Percentiles rank a stretch among this genome's conserved stretches.
phyloP scores from a whole-genome alignment of 257 asterid species.

The Linaria vulgaris region DNA sequence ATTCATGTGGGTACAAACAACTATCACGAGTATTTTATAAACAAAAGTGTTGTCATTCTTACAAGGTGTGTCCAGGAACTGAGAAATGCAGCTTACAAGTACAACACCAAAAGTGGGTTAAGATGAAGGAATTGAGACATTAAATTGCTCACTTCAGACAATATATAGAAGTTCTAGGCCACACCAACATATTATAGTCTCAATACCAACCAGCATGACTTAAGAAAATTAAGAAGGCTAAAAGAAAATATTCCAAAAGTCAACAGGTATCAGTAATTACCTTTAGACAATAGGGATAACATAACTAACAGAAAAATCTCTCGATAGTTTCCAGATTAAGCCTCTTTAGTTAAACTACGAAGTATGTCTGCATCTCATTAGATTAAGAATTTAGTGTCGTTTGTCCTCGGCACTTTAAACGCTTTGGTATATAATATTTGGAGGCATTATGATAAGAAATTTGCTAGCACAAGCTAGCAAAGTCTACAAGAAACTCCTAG shows the following conservation, averaged over 20 bases:
- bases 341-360: neutral
- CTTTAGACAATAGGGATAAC: neutral
- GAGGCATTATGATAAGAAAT: neutral
- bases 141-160: no score
- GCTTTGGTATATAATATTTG: neutral
- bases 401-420: no score
- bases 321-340: neutral
- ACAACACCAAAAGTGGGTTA: neutral
- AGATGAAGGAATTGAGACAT: no score
- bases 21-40: neutral
- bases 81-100: neutral
- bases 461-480: neutral
- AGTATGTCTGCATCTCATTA: neutral
- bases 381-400: neutral
- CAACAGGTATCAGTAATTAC: neutral
- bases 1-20: neutral
- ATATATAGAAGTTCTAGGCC: no score
- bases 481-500: slow-evolving; percentile 12
- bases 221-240: neutral
- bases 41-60: no score
- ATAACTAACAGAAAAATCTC: neutral
- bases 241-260: neutral
- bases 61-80: no score
- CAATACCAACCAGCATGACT: neutral
- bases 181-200: neutral